Evolutionary conservation across 148 eudicot species (phyloP), one percentile per base, ranked within the genome.

Genomic region (Vaccinium darrowii): DNA sequence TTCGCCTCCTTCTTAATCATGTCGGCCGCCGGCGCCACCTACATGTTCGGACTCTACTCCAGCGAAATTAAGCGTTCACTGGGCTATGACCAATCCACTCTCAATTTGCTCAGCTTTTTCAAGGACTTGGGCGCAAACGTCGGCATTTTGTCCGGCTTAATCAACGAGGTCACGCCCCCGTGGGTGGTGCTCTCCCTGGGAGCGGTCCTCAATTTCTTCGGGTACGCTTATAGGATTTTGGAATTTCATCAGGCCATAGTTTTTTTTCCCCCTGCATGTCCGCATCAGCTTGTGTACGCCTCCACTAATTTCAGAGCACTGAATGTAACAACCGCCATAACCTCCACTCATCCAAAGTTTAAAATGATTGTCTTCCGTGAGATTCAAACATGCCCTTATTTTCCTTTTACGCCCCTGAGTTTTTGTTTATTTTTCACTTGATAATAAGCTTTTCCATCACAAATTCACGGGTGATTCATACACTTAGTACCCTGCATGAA

Each of bases 1-100:
- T 86, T 88, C 25, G 90, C 84, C 79, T 84, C 90, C 67, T 84
- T 87, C 43, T 77, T 88, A 3, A 88, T 88, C 85, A 84, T 88
- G 88, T 19, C 87, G 1, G 90, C 86, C 0, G 88, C 88, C 9
- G 90, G 90, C 6, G 90, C 90, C 50, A 88, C 90, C 52, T 88
- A 88, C 82, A 86, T 88, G 88, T 88, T 88, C n/a, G 82, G 86
- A 33, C 80, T 88, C 14, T 88, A 86, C 83, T 88, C 88, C 69
- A 1, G 12, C 1, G 83, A 67, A 1, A 84, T 88, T 54, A 88
- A 88, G 33, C 0, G 6, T 1, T 43, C 88, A 1, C 85, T 88
- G 0, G 90, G 90, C 0, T 88, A 88, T 75, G 90, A 88, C 80
- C 90, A 88, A 58, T 52, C 88, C 11, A 88, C 90, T 75, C 84